Evolutionary conservation across 2,329 filamentous ascomycete species (phyloP).

Genomic region (Phialophora tarda): DNA sequence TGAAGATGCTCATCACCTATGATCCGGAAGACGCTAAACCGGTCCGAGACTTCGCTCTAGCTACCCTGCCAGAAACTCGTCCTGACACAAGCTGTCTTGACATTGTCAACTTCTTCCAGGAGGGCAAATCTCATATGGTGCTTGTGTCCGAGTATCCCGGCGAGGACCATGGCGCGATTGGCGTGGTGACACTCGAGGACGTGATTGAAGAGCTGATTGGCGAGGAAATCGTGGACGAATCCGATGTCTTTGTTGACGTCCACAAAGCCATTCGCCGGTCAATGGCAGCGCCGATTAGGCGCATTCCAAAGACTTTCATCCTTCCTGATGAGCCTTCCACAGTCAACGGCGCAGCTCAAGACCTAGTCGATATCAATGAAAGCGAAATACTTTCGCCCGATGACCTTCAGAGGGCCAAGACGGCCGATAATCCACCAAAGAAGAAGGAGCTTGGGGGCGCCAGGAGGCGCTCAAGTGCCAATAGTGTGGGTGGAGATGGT

Average conservation of each 20-base stretch:
- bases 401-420: conserved; percentile 35
- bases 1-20: conserved; percentile 98
- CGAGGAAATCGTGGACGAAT: conserved; percentile 99
- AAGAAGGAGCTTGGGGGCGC: conserved; percentile 42
- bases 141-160: conserved; percentile 89
- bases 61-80: conserved; percentile 90
- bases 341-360: conserved; percentile 39
- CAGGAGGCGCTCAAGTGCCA: conserved; percentile 44
- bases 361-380: conserved; percentile 56
- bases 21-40: conserved; percentile 89
- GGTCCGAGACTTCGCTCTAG: conserved; percentile 88
- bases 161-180: conserved; percentile 86
- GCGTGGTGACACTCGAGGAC: conserved; percentile 94
- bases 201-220: conserved; percentile 98
- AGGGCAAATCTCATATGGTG: conserved; percentile 99
- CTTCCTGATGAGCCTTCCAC: conserved; percentile 48
- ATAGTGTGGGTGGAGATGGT: conserved; percentile 41
- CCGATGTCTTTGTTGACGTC: conserved; percentile 96
- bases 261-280: conserved; percentile 95
- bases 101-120: conserved; percentile 99
- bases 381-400: conserved; percentile 44
- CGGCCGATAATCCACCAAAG: conserved; percentile 40
- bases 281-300: conserved; percentile 79
- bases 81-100: conserved; percentile 96
- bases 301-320: conserved; percentile 64